phyloP scores from a whole-genome alignment of 306 rosid genomes.

The Castanea mollissima region DNA sequence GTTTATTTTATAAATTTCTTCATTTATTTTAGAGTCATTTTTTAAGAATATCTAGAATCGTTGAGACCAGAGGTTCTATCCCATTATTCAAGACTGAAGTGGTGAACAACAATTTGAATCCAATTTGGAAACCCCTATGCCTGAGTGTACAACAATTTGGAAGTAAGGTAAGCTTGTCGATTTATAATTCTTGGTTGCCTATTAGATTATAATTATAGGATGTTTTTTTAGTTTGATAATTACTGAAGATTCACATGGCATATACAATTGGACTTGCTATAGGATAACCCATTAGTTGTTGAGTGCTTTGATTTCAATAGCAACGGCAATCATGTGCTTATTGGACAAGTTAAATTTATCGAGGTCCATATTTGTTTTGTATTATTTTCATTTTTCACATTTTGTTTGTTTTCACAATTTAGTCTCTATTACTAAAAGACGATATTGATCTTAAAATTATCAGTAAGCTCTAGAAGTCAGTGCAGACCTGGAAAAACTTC shows the following conservation, averaged over 20 bases:
- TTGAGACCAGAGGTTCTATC: slow-evolving; percentile 65
- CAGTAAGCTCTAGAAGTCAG: slow-evolving; percentile 70
- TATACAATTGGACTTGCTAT: slow-evolving; percentile 7
- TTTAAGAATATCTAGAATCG: slow-evolving; percentile 65
- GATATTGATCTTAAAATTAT: slow-evolving; percentile 7
- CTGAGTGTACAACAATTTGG: slow-evolving; percentile 66
- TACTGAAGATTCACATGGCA: neutral
- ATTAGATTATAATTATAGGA: neutral
- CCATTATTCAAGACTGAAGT: slow-evolving; percentile 95
- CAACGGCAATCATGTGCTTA: slow-evolving; percentile 64
- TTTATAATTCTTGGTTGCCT: slow-evolving; percentile 5
- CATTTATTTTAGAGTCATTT: slow-evolving; percentile 69
- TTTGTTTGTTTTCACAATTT: too few relatives aligned
- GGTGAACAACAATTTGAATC: slow-evolving; percentile 63
- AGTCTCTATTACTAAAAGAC: neutral
- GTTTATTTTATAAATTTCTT: neutral
- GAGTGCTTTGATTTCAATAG: slow-evolving; percentile 94
- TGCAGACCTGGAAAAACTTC: slow-evolving; percentile 65
- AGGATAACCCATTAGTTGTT: slow-evolving; percentile 76
- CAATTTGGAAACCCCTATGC: slow-evolving; percentile 71
- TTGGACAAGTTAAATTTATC: slow-evolving; percentile 53
- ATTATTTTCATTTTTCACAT: too few relatives aligned
- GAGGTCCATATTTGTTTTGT: neutral
- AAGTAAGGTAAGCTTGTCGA: slow-evolving; percentile 59
- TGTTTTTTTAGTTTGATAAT: neutral